Conservation (phyloP, 2,329 filamentous ascomycete species). For the Penicillium paneum region DNA sequence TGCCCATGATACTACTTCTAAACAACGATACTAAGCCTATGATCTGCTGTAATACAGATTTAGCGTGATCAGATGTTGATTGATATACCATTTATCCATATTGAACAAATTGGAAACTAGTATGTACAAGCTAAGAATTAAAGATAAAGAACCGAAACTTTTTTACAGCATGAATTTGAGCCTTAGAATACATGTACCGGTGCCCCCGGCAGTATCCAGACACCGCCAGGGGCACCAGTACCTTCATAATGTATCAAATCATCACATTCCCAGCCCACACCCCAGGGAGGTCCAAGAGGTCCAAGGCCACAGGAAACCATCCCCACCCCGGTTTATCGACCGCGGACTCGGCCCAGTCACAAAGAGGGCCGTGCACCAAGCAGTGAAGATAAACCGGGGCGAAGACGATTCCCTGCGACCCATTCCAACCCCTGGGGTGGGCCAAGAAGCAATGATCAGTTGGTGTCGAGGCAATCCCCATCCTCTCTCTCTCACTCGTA, state of each 20-base stretch:
- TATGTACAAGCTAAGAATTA: background rate
- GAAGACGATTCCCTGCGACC: background rate
- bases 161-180: background rate
- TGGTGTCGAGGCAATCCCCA: background rate
- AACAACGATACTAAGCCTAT: background rate
- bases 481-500: background rate
- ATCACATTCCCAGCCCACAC: background rate
- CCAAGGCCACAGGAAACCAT: background rate
- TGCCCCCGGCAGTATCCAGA: background rate
- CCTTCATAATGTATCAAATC: constrained; percentile 3
- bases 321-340: background rate
- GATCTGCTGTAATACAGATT: background rate
- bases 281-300: background rate
- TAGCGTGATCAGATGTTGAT: background rate
- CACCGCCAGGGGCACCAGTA: background rate
- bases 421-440: background rate
- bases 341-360: background rate
- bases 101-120: background rate
- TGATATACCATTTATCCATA: background rate
- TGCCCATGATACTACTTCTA: too few species aligned
- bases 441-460: constrained; percentile 1
- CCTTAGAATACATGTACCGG: constrained; percentile 5
- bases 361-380: background rate
- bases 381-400: background rate
- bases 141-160: background rate